Base-by-base conservation (phyloP, 2,329 filamentous ascomycete species). In the Dothistroma septosporum region DNA sequence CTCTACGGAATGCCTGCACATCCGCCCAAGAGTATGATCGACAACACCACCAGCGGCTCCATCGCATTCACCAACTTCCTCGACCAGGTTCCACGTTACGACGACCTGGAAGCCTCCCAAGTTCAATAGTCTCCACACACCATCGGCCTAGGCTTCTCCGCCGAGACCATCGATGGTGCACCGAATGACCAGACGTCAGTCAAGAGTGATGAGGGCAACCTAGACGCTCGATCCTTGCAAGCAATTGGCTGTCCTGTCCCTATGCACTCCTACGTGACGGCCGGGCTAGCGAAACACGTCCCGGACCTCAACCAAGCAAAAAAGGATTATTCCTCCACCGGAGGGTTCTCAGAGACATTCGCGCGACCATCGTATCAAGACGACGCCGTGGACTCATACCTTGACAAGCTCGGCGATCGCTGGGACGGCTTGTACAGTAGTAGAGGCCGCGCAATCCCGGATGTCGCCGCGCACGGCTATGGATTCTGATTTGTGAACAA, bases 191-290 rank as follows among this genome's bases (percentile, higher is more conserved):
- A 82, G 58, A 73, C 76, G 22, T 48, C 66, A 5, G 68, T 66
- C 32, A 74, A 77, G 66, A 81, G 77, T 61, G 69, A 70, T 8
- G 86, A 89, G 73, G 86, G 84, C 28, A 87, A 85, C 63, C 76
- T 88, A 14, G 85, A 89, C 68, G 76, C 85, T 4, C 84, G 89
- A 67, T 86, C 86, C 61, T 78, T 86, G 14, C 70, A 85, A 6
- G 79, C 80, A 7, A 76, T 86, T 56, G 81, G 80, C 64, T 79
- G 79, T 63, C 80, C 81, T 2, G 77, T 83, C 2, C 79, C 82
- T 8, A 79, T 85, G 53, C 77, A 76, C n/a, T 83, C 82, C 60
- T 88, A 85, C 71, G 83, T 80, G 47, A 85, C 83, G 1, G 84
- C 77, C 24, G 86, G 86, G 16, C 54, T 54, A 10, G 66, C 59